Evolutionary conservation across 768 basidiomycete genomes (phyloP).

Genomic region (Cystobasidium ongulense): DNA sequence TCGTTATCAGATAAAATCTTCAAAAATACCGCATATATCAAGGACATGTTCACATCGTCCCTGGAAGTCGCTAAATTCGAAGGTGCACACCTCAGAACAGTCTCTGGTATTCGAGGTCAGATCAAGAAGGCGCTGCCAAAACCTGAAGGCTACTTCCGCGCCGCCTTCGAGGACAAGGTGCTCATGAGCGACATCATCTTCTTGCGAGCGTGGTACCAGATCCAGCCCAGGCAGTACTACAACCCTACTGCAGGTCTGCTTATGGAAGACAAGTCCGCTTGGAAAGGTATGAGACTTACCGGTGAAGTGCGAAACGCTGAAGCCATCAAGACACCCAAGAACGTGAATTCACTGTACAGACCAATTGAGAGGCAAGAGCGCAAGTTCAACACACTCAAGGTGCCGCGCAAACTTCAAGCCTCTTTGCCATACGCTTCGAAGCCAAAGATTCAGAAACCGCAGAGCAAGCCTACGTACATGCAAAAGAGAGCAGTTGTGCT

Average conservation of each 20-base stretch:
- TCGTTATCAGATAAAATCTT: constrained; percentile 68
- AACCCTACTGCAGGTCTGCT: constrained; percentile 90
- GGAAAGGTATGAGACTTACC: constrained; percentile 92
- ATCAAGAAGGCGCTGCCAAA: constrained; percentile 93
- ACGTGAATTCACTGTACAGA: constrained; percentile 80
- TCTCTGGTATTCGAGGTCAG: constrained; percentile 91
- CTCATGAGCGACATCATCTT: constrained; percentile 94
- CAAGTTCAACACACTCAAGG: constrained; percentile 80
- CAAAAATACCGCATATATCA: constrained; percentile 97
- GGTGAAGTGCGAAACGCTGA: constrained; percentile 84
- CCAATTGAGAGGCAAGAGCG: constrained; percentile 66
- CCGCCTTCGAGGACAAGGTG: constrained; percentile 96
- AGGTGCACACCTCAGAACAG: constrained; percentile 90
- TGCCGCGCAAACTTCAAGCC: constrained; percentile 83
- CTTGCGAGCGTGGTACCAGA: constrained; percentile 90
- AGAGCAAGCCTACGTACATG: constrained; percentile 54
- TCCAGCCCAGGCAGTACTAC: constrained; percentile 90
- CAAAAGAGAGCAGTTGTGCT: constrained; percentile 91
- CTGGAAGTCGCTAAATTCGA: constrained; percentile 98
- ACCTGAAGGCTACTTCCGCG: constrained; percentile 89
- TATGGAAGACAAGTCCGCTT: constrained; percentile 62
- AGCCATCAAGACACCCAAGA: constrained; percentile 67
- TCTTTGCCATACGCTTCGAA: constrained; percentile 86
- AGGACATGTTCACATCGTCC: constrained; percentile 89
- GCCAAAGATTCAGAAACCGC: constrained; percentile 70